Evolutionary conservation across 1,284 basidiomycete genomes (phyloP), one percentile per base, ranked within the genome.

Genomic region (Neotropicomus parvogracilis): DNA sequence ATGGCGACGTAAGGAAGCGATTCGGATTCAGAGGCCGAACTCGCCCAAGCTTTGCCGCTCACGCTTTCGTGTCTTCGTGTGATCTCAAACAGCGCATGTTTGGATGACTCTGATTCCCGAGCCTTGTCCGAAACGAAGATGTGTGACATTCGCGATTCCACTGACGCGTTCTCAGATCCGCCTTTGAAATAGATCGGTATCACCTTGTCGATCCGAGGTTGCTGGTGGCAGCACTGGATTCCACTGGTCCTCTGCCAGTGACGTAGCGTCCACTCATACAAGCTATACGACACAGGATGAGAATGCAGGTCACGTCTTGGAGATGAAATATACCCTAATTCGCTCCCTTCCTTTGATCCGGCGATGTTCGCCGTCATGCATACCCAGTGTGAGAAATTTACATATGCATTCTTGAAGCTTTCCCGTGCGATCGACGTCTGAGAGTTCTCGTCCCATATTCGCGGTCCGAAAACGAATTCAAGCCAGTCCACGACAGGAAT

Each of bases 121-220:
- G 17, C 44, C 28, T 48, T 48, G 40, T 48, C 48, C 2, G 54
- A 54, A 12, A 59, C 48, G 12, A 57, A 44, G 9, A 49, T 36
- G 2, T 48, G 44, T 7, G 42, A 60, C 43, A 46, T 49, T n/a
- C 36, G 27, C 12, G 20, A 43, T 17, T 20, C 24, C 7, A 3
- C 27, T 1, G 32, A 17, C 4, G 14, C 16, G 10, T 3, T 17
- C 1, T n/a, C 6, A 16, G 27, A 16, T 0, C 21, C 34, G 6
- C 34, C 43, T 14, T 52, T 55, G 53, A 56, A 56, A 31, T 55
- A 58, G 1, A 58, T 46, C 0, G 48, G 48, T n/a, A n/a, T n/a
- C n/a, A n/a, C n/a, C n/a, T n/a, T n/a, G n/a, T n/a, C n/a, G n/a
- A n/a, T n/a, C n/a, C n/a, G 19, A 1, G 43, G 43, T 24, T 44